Percentiles rank a stretch among this genome's conserved stretches.
These are phyloP conservation scores for Acanthamoeba lenticulata DNA, from an alignment of 208 protist species.

Conservation along the genomic window DNA sequence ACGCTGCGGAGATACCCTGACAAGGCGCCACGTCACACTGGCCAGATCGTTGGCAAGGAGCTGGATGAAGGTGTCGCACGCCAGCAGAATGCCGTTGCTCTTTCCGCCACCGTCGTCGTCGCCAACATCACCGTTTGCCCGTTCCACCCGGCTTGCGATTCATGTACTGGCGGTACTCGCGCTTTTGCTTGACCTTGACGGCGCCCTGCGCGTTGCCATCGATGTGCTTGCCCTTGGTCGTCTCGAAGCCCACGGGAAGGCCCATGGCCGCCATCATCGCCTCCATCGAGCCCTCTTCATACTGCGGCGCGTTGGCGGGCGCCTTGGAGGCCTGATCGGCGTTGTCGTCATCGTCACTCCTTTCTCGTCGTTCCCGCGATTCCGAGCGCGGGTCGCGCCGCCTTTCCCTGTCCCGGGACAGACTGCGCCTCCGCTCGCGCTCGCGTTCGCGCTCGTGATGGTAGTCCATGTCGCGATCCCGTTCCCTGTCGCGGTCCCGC, in stretches of 20 bases:
- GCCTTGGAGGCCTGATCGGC: not conserved
- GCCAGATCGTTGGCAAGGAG: too few species aligned
- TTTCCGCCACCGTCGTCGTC: too few species aligned
- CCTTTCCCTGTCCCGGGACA: not conserved
- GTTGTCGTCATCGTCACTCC: not conserved
- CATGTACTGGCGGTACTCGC: constrained; percentile 1
- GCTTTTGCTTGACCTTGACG: constrained; percentile 1
- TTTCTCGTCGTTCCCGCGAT: not conserved
- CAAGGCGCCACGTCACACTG: too few species aligned
- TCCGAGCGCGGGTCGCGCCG: not conserved
- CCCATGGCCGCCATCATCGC: constrained; percentile 17
- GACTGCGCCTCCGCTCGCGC: not conserved
- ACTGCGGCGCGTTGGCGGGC: not conserved
- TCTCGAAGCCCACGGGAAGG: constrained; percentile 10
- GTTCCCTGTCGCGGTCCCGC: not conserved
- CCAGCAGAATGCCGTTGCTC: too few species aligned
- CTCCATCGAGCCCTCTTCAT: constrained; percentile 11
- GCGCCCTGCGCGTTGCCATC: not conserved
- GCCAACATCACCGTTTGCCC: too few species aligned
- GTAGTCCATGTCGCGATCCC: not conserved
- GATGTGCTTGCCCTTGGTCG: not conserved
- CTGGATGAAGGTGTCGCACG: too few species aligned
- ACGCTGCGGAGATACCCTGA: too few species aligned
- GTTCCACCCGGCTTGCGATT: not conserved
- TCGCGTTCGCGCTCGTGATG: not conserved